Percentiles rank a stretch among this genome's conserved stretches.
phyloP scores from a whole-genome alignment of 2,329 filamentous ascomycete species.

The Colletotrichum tanaceti region DNA sequence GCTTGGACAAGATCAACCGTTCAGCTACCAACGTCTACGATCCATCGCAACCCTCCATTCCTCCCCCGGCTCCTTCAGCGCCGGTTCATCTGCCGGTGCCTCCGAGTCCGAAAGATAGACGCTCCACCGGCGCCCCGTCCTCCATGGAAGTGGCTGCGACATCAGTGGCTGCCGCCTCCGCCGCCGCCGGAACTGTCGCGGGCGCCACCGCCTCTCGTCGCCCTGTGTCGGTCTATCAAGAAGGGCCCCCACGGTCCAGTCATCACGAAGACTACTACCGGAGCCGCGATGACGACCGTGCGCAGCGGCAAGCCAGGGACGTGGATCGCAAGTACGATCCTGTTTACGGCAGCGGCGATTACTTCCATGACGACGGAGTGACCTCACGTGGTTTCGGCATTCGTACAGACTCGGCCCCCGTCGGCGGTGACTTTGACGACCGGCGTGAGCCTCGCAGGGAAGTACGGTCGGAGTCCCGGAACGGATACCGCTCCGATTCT shows the following conservation, averaged over 20 bases:
- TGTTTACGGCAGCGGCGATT: constrained; percentile 47
- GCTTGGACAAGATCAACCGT: constrained; percentile 75
- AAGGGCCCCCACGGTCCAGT: constrained; percentile 56
- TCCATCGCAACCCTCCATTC: constrained; percentile 60
- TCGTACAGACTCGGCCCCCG: constrained; percentile 54
- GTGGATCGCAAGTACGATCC: constrained; percentile 52
- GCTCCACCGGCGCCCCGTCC: constrained; percentile 26
- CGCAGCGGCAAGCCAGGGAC: constrained; percentile 57
- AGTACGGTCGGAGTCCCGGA: constrained; percentile 44
- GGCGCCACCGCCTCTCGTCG: constrained; percentile 50
- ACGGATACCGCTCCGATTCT: constrained; percentile 45
- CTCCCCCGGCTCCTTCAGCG: constrained; percentile 51
- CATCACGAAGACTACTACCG: constrained; percentile 63
- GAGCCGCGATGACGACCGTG: constrained; percentile 60
- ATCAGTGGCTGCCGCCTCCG: constrained; percentile 19
- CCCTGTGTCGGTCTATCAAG: constrained; percentile 66
- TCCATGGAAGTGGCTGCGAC: constrained; percentile 32
- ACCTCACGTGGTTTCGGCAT: constrained; percentile 64
- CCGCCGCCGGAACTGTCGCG: constrained; percentile 37
- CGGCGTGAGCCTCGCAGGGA: constrained; percentile 52
- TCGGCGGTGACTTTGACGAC: constrained; percentile 54
- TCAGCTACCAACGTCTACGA: constrained; percentile 57
- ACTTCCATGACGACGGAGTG: constrained; percentile 61
- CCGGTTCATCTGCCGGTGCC: constrained; percentile 49
- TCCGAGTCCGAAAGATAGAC: constrained; percentile 51